Conservation (phyloP, 768 basidiomycete genomes). For the Galerina sulciceps region DNA sequence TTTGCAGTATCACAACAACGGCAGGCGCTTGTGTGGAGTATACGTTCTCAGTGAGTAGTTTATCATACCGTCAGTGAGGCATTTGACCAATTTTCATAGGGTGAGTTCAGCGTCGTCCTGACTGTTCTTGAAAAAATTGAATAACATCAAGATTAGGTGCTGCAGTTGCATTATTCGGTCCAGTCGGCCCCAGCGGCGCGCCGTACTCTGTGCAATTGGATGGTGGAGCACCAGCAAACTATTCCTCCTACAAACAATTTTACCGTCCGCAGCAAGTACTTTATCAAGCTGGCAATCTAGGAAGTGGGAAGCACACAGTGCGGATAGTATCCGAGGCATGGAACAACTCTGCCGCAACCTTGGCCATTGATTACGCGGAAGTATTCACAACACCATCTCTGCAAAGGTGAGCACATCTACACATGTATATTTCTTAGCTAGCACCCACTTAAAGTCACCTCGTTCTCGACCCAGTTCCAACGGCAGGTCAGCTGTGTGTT, state of each 20-base stretch:
- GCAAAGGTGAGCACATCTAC: not conserved
- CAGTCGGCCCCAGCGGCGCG: constrained; percentile 35
- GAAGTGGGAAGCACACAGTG: constrained; percentile 34
- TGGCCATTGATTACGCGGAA: constrained; percentile 36
- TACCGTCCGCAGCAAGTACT: constrained; percentile 30
- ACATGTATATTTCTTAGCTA: too few species aligned
- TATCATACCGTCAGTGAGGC: not conserved
- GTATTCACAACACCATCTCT: constrained; percentile 30
- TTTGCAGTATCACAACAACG: constrained; percentile 23
- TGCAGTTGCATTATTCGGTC: constrained; percentile 41
- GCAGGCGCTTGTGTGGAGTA: constrained; percentile 25
- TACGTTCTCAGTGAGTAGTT: constrained; percentile 26
- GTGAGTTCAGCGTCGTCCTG: not conserved
- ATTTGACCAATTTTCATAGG: not conserved
- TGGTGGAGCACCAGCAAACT: constrained; percentile 16
- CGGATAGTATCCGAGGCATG: constrained; percentile 22
- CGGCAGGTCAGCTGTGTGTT: too few species aligned
- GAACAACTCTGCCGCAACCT: constrained; percentile 11
- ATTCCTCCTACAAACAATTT: constrained; percentile 21
- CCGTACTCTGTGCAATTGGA: constrained; percentile 35
- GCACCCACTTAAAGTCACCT: too few species aligned
- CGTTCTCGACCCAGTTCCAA: too few species aligned
- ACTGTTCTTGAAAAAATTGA: not conserved
- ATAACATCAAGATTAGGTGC: constrained; percentile 17
- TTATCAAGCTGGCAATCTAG: constrained; percentile 31